A percentile compares a stretch with the other conserved stretches of the same genome.
Conservation (phyloP, 2,329 filamentous ascomycete genomes). For the Verticillium klebahnii region DNA sequence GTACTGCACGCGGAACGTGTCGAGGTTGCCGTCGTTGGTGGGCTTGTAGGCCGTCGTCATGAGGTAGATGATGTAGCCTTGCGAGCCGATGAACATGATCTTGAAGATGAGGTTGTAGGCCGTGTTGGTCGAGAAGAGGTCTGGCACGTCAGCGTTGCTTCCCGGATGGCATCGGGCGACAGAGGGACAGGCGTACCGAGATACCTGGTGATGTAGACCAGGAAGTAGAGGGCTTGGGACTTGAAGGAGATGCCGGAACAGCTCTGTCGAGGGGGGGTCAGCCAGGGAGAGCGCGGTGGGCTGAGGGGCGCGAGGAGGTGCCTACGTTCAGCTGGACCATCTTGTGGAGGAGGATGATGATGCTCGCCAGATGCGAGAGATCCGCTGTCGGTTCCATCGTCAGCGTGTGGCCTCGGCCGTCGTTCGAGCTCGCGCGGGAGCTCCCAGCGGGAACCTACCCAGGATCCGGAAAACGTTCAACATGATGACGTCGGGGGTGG, state of each 20-base stretch:
- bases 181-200: conserved; percentile 53
- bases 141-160: conserved; percentile 35
- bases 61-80: conserved; percentile 92
- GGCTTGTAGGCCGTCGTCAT: conserved; percentile 98
- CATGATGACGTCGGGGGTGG: conserved; percentile 31
- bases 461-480: conserved; percentile 56
- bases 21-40: conserved; percentile 92
- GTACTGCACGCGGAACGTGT: conserved; percentile 97
- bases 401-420: conserved; percentile 4
- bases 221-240: conserved; percentile 88
- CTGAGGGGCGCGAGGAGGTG: conserved; percentile 9
- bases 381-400: conserved; percentile 59
- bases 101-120: conserved; percentile 96
- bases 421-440: conserved; percentile 2
- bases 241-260: conserved; percentile 98
- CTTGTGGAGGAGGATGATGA: conserved; percentile 93
- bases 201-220: conserved; percentile 93
- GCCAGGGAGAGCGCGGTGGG: conserved; percentile 1
- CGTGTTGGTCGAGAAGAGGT: conserved; percentile 80
- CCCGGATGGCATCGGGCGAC: background rate
- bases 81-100: conserved; percentile 85
- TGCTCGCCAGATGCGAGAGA: conserved; percentile 90
- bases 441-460: conserved; percentile 33
- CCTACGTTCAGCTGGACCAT: conserved; percentile 88
- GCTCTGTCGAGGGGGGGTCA: conserved; percentile 56